Evolutionary conservation across 1,284 basidiomycete species (phyloP).

Genomic region (Earliella scabrosa): DNA sequence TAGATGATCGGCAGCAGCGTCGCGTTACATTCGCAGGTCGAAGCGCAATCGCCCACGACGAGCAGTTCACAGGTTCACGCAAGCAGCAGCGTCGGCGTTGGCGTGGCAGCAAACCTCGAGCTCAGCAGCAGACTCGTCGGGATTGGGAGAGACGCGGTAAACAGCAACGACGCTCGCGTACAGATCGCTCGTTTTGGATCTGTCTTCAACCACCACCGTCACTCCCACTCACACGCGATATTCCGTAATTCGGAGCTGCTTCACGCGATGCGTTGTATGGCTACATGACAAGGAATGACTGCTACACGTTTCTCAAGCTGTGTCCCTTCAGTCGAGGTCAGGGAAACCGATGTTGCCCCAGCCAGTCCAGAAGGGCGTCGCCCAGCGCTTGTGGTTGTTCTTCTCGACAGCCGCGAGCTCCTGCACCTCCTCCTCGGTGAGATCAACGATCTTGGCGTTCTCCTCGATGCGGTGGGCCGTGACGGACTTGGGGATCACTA

Average conservation of each 20-base stretch:
- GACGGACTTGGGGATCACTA: conserved; percentile 69
- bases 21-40: background rate
- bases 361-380: conserved; percentile 65
- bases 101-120: too few relatives aligned
- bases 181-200: too few relatives aligned
- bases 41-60: background rate
- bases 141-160: too few relatives aligned
- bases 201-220: too few relatives aligned
- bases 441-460: conserved; percentile 60
- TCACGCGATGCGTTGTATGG: too few relatives aligned
- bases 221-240: too few relatives aligned
- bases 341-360: conserved; percentile 67
- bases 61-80: background rate
- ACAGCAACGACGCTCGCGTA: too few relatives aligned
- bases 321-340: conserved; percentile 45
- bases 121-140: too few relatives aligned
- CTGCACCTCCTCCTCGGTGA: conserved; percentile 58
- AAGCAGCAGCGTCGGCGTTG: background rate
- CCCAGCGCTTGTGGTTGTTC: conserved; percentile 61
- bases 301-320: background rate
- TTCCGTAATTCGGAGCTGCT: too few relatives aligned
- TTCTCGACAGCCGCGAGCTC: conserved; percentile 62
- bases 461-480: conserved; percentile 61
- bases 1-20: background rate
- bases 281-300: background rate